Percentiles rank a stretch among this genome's conserved stretches.
phyloP scores from a whole-genome alignment of 805 yeast genomes.

The Candida tibetensis region DNA sequence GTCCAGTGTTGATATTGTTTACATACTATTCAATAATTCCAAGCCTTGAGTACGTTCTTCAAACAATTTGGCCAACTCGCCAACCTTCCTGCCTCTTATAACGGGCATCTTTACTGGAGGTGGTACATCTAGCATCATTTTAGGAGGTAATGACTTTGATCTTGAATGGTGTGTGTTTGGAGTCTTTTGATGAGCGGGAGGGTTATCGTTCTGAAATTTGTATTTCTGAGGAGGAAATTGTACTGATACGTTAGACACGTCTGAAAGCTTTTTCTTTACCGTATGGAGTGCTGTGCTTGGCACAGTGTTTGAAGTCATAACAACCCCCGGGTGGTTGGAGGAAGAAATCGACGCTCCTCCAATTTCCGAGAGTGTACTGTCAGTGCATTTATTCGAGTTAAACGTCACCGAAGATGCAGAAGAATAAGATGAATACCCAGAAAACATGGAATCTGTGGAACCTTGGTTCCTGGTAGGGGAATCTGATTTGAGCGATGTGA shows the following conservation, averaged over 20 bases:
- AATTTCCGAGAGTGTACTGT: too few relatives aligned
- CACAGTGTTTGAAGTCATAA: not conserved
- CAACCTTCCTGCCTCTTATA: slow-evolving; percentile 55
- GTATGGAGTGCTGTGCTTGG: not conserved
- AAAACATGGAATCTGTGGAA: slow-evolving; percentile 10
- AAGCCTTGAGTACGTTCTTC: slow-evolving; percentile 54
- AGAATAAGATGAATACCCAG: slow-evolving; percentile 5
- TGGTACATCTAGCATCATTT: not conserved
- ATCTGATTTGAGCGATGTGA: slow-evolving; percentile 2
- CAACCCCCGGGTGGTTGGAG: not conserved
- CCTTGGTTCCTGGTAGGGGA: slow-evolving; percentile 5
- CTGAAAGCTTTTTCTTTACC: slow-evolving; percentile 11
- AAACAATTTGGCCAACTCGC: slow-evolving; percentile 58
- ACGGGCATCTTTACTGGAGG: slow-evolving; percentile 34
- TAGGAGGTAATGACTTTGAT: slow-evolving; percentile 11
- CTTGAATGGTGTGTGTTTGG: slow-evolving; percentile 7
- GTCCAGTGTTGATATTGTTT: too few relatives aligned
- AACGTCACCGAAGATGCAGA: slow-evolving; percentile 4
- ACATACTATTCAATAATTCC: slow-evolving; percentile 30
- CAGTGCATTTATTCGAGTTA: too few relatives aligned
- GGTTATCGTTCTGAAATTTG: slow-evolving; percentile 17
- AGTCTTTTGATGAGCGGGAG: not conserved
- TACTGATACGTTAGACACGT: slow-evolving; percentile 22
- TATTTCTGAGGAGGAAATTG: slow-evolving; percentile 41
- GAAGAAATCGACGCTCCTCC: too few relatives aligned